These are phyloP conservation scores for Phytophthora pini DNA, from an alignment of 352 stramenopile species.

Conservation along the genomic window DNA sequence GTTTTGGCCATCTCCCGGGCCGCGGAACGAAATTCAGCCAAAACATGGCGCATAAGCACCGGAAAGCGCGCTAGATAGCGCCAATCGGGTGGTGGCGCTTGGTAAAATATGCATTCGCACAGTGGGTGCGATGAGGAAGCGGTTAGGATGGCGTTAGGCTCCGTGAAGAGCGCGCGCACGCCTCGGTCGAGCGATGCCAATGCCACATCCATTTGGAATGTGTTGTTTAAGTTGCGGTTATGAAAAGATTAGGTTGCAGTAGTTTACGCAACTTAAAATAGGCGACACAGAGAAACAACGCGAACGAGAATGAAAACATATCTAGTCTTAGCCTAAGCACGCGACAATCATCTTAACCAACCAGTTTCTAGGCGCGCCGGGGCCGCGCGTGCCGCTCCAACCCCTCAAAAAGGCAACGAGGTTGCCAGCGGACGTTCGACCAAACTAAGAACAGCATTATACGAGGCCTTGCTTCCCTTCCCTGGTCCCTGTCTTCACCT, in stretches of 20 bases:
- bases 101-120: conserved; percentile 43
- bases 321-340: conserved; percentile 45
- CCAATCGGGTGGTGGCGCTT: conserved; percentile 32
- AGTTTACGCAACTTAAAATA: conserved; percentile 5
- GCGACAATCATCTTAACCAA: conserved; percentile 36
- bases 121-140: conserved; percentile 32
- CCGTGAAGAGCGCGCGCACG: conserved; percentile 55
- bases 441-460: conserved; percentile 32
- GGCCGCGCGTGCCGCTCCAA: conserved; percentile 14
- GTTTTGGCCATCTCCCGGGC: conserved; percentile 24
- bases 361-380: conserved; percentile 31
- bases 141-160: neutral
- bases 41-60: conserved; percentile 58
- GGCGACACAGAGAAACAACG: neutral
- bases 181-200: conserved; percentile 42
- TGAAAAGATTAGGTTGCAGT: neutral
- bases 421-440: conserved; percentile 18
- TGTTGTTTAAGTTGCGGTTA: neutral
- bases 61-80: conserved; percentile 42
- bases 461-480: conserved; percentile 17
- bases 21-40: conserved; percentile 36
- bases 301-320: conserved; percentile 41
- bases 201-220: conserved; percentile 38
- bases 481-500: conserved; percentile 28
- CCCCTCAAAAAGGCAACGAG: conserved; percentile 21